Evolutionary conservation across 78 protist species (phyloP), one percentile per base, ranked within the genome.

Genomic region (Dictyostelium capitatum): DNA sequence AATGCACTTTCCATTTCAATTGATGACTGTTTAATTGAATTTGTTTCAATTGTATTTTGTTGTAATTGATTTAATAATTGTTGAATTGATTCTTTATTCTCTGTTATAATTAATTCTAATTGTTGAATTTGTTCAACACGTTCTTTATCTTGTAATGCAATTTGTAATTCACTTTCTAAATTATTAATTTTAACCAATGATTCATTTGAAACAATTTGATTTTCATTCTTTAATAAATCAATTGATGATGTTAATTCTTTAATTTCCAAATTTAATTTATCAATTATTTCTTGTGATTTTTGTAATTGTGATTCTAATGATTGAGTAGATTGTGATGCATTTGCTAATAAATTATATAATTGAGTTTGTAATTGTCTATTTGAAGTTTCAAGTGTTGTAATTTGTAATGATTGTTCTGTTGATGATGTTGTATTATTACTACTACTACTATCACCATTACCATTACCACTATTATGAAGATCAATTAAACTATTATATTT

Each of bases 401-500:
- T 46, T 50, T 77, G 57, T 23, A 14, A 9, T 11, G 25, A 14
- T 12, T 50, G 15, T 25, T 77, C 67, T 6, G 75, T 4, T 19
- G 70, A 10, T 6, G 75, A 25, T 19, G 70, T 8, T 23, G 8
- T 0, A 1, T 7, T 30, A 77, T 67, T 30, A 20, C 30, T 32
- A 9, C 20, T 43, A 32, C n/a, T 50, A 56, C 48, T 51, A 23
- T 47, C 25, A n/a, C n/a, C n/a, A 15, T 65, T 65, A 9, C 19
- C 20, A 32, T 37, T 50, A 54, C 46, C 28, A 28, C 25, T 17
- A 32, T 80, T 46, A 11, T 30, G 48, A 9, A 51, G 69, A 46
- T 64, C 90, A 15, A 82, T 12, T n/a, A 69, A 46, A 9, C 28
- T 19, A 82, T 82, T 82, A 9, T 82, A 62, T 23, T 82, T 70